phyloP scores from a whole-genome alignment of 1,284 basidiomycete genomes.

The Puccinia hordei region DNA sequence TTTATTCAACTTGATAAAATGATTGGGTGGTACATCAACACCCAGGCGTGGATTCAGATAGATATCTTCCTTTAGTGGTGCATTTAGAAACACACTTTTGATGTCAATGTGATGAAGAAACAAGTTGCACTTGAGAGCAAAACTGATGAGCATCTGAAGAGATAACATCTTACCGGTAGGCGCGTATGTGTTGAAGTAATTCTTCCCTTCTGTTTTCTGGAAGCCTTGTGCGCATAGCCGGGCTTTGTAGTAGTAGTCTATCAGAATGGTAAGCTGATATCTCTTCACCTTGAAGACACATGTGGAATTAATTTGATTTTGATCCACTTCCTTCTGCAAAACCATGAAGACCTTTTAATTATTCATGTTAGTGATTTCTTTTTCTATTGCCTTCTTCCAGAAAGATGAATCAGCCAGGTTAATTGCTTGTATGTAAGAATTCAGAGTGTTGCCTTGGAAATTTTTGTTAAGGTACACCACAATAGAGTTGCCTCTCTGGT shows the following conservation, averaged over 20 bases:
- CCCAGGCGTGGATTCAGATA: constrained; percentile 12
- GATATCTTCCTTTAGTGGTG: neutral
- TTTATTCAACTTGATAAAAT: neutral
- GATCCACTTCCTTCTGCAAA: neutral
- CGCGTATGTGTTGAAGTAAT: neutral
- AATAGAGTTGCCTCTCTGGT: neutral
- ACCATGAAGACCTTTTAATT: neutral
- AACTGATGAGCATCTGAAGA: neutral
- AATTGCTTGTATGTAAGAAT: neutral
- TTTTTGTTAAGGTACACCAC: neutral
- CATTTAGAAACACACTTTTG: neutral
- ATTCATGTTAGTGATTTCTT: neutral
- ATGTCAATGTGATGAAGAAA: constrained; percentile 22
- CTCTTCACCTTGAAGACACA: constrained; percentile 24
- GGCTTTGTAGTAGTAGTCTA: constrained; percentile 11
- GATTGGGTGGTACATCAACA: neutral
- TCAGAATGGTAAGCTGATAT: neutral
- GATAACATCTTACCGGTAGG: constrained; percentile 1
- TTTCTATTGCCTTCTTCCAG: constrained; percentile 2
- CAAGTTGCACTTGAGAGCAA: neutral
- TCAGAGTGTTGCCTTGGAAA: neutral
- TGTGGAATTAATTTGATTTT: neutral
- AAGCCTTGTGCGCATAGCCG: neutral
- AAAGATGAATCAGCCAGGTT: neutral
- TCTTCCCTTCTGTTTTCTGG: neutral